Evolutionary conservation across 2,329 filamentous ascomycete species (phyloP).

Genomic region (Fusarium redolens): DNA sequence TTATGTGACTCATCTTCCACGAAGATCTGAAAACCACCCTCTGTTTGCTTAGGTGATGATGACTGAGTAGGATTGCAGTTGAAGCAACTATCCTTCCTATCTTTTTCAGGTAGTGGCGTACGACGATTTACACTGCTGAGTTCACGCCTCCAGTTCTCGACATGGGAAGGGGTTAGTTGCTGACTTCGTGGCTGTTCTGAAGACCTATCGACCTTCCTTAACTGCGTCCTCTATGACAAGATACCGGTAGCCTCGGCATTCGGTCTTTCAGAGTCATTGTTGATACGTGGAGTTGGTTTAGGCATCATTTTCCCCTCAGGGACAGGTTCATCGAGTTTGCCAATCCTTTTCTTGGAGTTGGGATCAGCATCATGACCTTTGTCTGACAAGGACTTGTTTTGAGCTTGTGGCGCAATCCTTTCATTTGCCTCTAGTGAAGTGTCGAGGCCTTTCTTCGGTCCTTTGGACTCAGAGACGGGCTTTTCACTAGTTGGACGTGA

Average conservation of each 20-base stretch:
- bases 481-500: background rate
- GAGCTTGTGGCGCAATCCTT: background rate
- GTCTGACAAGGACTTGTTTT: background rate
- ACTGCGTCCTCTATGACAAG: slow-evolving; percentile 40
- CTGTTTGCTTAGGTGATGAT: slow-evolving; percentile 17
- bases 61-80: slow-evolving; percentile 39
- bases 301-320: slow-evolving; percentile 7
- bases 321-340: background rate
- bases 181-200: slow-evolving; percentile 25
- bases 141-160: slow-evolving; percentile 38
- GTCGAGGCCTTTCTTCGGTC: background rate
- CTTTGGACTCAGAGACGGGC: background rate
- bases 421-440: background rate
- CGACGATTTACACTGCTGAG: slow-evolving; percentile 36
- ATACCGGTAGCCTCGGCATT: slow-evolving; percentile 17
- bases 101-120: slow-evolving; percentile 22
- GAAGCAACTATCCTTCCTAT: slow-evolving; percentile 31
- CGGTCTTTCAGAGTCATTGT: slow-evolving; percentile 1
- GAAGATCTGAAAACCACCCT: background rate
- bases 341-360: background rate
- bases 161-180: slow-evolving; percentile 22
- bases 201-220: slow-evolving; percentile 40
- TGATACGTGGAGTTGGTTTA: slow-evolving; percentile 8
- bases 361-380: background rate
- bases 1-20: slow-evolving; percentile 2